A percentile compares a stretch with the other conserved stretches of the same genome.
Evolutionary conservation across 2,329 filamentous ascomycete genomes (phyloP).

Genomic region (Ceratocystis eucalypticola): DNA sequence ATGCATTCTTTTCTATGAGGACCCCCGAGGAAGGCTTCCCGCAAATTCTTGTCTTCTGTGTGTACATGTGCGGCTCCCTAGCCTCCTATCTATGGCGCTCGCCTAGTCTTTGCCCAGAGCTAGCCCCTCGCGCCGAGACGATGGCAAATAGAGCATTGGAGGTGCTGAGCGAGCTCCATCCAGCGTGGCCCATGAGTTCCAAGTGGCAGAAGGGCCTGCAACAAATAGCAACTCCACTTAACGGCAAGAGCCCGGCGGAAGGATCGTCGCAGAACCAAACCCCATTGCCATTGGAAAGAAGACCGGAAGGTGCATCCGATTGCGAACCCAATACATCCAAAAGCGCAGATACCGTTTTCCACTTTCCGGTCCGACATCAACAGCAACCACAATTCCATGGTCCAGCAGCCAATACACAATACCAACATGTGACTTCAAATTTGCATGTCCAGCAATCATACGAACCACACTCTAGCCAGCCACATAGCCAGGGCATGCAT

Average conservation of each 20-base stretch:
- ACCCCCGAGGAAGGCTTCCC: slow-evolving; percentile 26
- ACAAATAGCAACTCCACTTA: slow-evolving; percentile 20
- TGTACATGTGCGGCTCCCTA: slow-evolving; percentile 31
- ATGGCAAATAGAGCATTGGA: slow-evolving; percentile 23
- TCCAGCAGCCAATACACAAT: not conserved
- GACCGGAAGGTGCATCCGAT: not conserved
- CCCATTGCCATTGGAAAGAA: not conserved
- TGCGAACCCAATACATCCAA: not conserved
- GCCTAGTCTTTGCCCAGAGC: slow-evolving; percentile 24
- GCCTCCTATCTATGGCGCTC: slow-evolving; percentile 25
- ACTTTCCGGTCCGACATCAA: not conserved
- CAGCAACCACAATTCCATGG: not conserved
- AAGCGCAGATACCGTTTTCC: not conserved
- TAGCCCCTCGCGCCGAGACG: slow-evolving; percentile 22
- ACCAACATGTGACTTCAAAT: not conserved
- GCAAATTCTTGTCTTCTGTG: slow-evolving; percentile 30
- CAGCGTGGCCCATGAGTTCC: slow-evolving; percentile 23
- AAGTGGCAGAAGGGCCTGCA: slow-evolving; percentile 22
- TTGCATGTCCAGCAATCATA: not conserved
- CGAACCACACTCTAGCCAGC: not conserved
- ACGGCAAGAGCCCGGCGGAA: slow-evolving; percentile 15
- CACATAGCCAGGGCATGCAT: not conserved
- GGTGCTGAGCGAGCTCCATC: slow-evolving; percentile 22
- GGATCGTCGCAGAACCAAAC: not conserved
- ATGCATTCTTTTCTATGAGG: slow-evolving; percentile 25